Percentiles rank a stretch among this genome's conserved stretches.
These are phyloP conservation scores for Fraxinus velutina DNA, from an alignment of 305 asterid genomes.

Conservation along the genomic window DNA sequence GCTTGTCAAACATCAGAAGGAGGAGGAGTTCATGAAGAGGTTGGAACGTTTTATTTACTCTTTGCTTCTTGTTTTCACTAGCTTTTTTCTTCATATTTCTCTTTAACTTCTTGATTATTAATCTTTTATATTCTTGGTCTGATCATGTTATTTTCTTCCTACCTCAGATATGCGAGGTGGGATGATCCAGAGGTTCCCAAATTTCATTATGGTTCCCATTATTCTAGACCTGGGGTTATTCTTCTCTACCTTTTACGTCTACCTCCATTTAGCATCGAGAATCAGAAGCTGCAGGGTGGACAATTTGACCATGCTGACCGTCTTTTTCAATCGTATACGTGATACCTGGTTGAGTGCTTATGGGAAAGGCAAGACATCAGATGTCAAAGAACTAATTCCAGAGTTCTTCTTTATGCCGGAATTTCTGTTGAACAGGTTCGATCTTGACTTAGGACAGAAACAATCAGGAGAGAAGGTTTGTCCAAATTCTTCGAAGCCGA, in stretches of 20 bases:
- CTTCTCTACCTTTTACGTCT: constrained; percentile 92
- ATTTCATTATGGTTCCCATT: constrained; percentile 98
- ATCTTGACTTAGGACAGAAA: constrained; percentile 97
- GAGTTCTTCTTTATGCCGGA: constrained; percentile 97
- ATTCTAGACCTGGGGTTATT: constrained; percentile 97
- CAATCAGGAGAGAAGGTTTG: constrained; percentile 98
- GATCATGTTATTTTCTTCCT: constrained; percentile 1
- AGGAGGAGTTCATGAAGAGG: constrained; percentile 72
- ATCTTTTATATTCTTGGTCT: no score
- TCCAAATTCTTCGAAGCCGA: constrained; percentile 10
- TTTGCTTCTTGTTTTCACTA: not conserved
- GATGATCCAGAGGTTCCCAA: constrained; percentile 99
- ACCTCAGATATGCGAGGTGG: constrained; percentile 88
- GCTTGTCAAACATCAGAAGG: constrained; percentile 94
- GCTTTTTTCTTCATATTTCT: no score
- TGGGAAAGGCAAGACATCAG: constrained; percentile 96
- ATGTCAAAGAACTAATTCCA: constrained; percentile 95
- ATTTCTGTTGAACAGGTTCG: constrained; percentile 74
- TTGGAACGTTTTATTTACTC: not conserved
- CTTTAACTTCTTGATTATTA: no score
- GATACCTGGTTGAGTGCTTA: constrained; percentile 99
- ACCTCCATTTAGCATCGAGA: constrained; percentile 88
- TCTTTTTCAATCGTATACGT: constrained; percentile 75
- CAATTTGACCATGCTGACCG: constrained; percentile 99
- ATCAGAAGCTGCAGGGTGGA: constrained; percentile 96